Percentiles rank a stretch among this genome's conserved stretches.
These are phyloP conservation scores for Neoboletus subvelutipes DNA, from an alignment of 768 basidiomycete species.

Conservation along the genomic window DNA sequence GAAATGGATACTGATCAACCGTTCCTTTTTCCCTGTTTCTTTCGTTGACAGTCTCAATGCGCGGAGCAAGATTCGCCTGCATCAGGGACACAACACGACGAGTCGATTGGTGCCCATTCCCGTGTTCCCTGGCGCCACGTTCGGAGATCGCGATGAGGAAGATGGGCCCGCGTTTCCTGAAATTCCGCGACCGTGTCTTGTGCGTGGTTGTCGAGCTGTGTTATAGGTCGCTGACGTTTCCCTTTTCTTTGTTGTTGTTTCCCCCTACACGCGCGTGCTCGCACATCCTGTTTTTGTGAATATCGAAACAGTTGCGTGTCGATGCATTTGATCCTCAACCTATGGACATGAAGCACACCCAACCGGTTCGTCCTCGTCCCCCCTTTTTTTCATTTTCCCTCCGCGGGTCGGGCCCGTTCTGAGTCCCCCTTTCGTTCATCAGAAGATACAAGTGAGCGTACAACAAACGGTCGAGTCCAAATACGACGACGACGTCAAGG, in stretches of 20 bases:
- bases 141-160: too few relatives aligned
- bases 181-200: neutral
- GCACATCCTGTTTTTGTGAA: neutral
- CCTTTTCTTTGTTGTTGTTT: too few relatives aligned
- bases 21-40: too few relatives aligned
- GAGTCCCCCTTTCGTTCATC: neutral
- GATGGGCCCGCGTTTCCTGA: neutral
- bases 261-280: too few relatives aligned
- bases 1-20: too few relatives aligned
- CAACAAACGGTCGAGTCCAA: too few relatives aligned
- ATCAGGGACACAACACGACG: neutral
- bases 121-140: too few relatives aligned
- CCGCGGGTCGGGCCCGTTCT: neutral
- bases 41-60: too few relatives aligned
- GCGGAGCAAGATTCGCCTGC: too few relatives aligned
- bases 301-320: slow-evolving; percentile 1
- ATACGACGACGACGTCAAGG: slow-evolving; percentile 5
- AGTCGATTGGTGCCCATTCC: neutral
- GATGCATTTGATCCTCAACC: neutral
- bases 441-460: slow-evolving; percentile 20
- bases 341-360: neutral
- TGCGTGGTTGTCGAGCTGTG: neutral
- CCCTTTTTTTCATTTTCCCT: too few relatives aligned
- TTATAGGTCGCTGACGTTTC: neutral
- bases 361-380: too few relatives aligned